Base-by-base conservation (phyloP, 106 monocot genomes). In the Apostasia ramifera region DNA sequence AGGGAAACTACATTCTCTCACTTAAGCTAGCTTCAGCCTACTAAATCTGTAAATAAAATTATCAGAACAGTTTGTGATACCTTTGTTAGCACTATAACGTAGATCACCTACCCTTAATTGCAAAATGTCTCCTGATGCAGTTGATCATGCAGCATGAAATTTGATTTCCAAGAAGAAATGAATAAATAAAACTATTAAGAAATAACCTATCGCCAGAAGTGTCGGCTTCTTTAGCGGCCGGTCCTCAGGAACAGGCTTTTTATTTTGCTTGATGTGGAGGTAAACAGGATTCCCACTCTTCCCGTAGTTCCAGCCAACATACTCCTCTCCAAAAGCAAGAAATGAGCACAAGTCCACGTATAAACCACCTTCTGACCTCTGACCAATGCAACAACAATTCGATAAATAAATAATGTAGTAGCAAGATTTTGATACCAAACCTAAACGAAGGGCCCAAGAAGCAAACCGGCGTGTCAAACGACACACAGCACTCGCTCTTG, bases 401-500 rank as follows among this genome's bases (percentile, higher is more conserved):
- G 5, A 12, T 37, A 47, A 37, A 40, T 40, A 44, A 55, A 49
- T 8, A 13, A 49, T 8, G 42, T 6, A 64, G 44, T 46, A 53
- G 11, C 42, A 4, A 50, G 15, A 42, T 11, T 46, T n/a, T 6
- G 46, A 0, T 4, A 44, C 12, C 53, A 14, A 1, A 38, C 1
- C 13, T 12, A 5, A 13, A 69, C 52, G 5, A 65, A 3, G 8
- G 70, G 56, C 8, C 55, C n/a, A 62, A 26, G 51, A 15, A 51
- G 56, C n/a, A 56, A 76, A 95, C 95, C 73, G 92, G 84, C 3
- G 79, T 83, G 70, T 97, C 89, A 67, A 97, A 97, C 44, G 95
- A 97, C 77, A 97, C 77, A 83, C 92, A 97, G 82, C 95, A 97
- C 71, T 97, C 92, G 56, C 80, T 75, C 83, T 92, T 97, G 82